Percentiles rank a stretch among this genome's conserved stretches.
Conservation (phyloP, 2,329 filamentous ascomycete species). For the Ceratocystis harringtonii region DNA sequence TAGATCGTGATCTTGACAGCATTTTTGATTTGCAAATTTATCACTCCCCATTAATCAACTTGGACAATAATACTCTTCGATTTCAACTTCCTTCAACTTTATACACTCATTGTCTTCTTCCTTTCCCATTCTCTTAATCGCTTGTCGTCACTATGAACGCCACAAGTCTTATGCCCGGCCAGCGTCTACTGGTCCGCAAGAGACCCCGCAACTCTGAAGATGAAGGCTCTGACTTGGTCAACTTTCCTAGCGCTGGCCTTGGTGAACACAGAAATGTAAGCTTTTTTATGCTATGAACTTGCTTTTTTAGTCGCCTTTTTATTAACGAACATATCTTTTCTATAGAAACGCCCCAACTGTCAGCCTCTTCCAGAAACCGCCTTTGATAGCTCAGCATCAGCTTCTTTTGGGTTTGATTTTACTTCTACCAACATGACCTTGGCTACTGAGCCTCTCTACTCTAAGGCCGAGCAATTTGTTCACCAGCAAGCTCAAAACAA, state of each 20-base stretch:
- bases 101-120: neutral
- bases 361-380: constrained; percentile 3
- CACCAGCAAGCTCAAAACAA: constrained; percentile 15
- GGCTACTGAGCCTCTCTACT: constrained; percentile 27
- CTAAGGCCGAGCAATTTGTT: constrained; percentile 19
- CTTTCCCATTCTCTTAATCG: neutral
- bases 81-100: neutral
- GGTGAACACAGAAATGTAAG: constrained; percentile 17
- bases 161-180: constrained; percentile 8
- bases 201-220: constrained; percentile 15
- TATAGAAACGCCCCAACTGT: constrained; percentile 16
- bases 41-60: neutral
- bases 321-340: neutral
- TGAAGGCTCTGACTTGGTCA: constrained; percentile 11
- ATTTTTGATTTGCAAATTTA: neutral
- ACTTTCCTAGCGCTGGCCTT: constrained; percentile 5
- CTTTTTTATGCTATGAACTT: neutral
- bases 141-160: constrained; percentile 8
- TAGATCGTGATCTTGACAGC: constrained; percentile 3
- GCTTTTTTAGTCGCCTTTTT: neutral
- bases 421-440: constrained; percentile 34
- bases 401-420: constrained; percentile 7
- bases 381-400: neutral
- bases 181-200: constrained; percentile 14
- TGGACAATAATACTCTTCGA: neutral